Evolutionary conservation across 2,329 filamentous ascomycete species (phyloP), one percentile per base, ranked within the genome.

Genomic region (Cercospora sp.): DNA sequence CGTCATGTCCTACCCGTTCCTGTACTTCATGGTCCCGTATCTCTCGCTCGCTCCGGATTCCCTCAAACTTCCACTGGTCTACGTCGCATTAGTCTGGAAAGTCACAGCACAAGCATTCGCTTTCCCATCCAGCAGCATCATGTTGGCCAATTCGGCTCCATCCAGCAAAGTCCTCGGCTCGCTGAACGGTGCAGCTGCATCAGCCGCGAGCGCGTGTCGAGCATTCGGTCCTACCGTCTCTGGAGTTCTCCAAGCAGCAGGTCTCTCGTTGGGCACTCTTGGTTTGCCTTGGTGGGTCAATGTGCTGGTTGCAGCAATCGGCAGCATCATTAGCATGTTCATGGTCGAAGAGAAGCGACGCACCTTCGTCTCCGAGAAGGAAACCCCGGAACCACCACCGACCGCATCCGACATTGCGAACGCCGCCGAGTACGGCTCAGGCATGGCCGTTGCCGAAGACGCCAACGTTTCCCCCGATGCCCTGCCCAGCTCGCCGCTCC

Each of bases 251-350:
- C 96, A 97, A 80, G 88, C 93, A 4, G 83, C 90, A 63, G 95
- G 95, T 61, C 86, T 96, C 40, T 86, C 89, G 72, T 86, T 89
- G 6, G 93, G 94, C 40, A 94, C 93, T 78, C 94, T 93, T 4
- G 93, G 93, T 20, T 84, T 97, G 36, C 91, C 93, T 0, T 99
- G 95, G 94, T 99, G 95, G 95, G 89, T 89, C 69, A 94, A 90
- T 72, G 92, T 91, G 8, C 75, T 91, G 3, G 88, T 97, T 33
- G 92, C 93, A 36, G 80, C 92, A 10, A 79, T 88, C 13, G 95
- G 94, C 57, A 92, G 90, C 1, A 81, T 91, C 61, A 84, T 95
- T 75, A 92, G 91, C 78, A 84, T 93, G 68, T 88, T 88, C 77
- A 91, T 97, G 80, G 71, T 75, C 33, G 77, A 79, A 67, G 75